Percentiles rank a stretch among this genome's conserved stretches.
Evolutionary conservation across 257 asterid genomes (phyloP).

Genomic region (Fraxinus cuspidata): DNA sequence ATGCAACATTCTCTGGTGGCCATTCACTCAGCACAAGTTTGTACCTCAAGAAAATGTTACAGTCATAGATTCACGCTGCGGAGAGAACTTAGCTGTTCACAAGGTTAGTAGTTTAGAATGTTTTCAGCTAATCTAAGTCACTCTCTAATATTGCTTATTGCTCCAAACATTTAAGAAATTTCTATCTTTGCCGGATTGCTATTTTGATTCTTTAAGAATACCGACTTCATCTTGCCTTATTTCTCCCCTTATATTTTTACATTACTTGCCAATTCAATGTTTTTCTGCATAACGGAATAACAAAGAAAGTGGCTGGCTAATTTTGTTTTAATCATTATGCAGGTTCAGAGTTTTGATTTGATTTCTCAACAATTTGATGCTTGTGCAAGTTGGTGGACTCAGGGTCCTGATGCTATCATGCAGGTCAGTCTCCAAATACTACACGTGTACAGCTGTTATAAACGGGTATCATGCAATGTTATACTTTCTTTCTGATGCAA

Average conservation of each 20-base stretch:
- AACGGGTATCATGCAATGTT: background rate
- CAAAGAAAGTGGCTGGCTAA: slow-evolving; percentile 26
- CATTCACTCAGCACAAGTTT: slow-evolving; percentile 94
- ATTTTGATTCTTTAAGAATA: background rate
- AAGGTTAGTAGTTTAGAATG: slow-evolving; percentile 52
- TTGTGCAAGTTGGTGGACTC: slow-evolving; percentile 99
- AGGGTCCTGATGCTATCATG: slow-evolving; percentile 86
- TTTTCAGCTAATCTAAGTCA: slow-evolving; percentile 1
- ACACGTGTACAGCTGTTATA: background rate
- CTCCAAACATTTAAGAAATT: background rate
- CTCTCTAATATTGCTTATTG: background rate
- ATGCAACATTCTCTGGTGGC: slow-evolving; percentile 90
- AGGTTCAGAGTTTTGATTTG: slow-evolving; percentile 46
- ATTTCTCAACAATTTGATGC: slow-evolving; percentile 93
- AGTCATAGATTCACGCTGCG: slow-evolving; percentile 96
- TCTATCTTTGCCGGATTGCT: background rate
- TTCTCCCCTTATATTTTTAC: slow-evolving; percentile 4
- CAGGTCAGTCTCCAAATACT: slow-evolving; percentile 66
- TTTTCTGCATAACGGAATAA: slow-evolving; percentile 8
- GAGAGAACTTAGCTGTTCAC: slow-evolving; percentile 85
- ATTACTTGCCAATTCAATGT: slow-evolving; percentile 15
- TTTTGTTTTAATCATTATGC: slow-evolving; percentile 24
- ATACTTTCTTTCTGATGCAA: background rate
- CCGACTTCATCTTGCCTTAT: slow-evolving; percentile 6
- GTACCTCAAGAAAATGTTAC: slow-evolving; percentile 78